These are phyloP conservation scores for Rhododendron ferrugineum DNA, from an alignment of 148 eudicot species.

Conservation along the genomic window DNA sequence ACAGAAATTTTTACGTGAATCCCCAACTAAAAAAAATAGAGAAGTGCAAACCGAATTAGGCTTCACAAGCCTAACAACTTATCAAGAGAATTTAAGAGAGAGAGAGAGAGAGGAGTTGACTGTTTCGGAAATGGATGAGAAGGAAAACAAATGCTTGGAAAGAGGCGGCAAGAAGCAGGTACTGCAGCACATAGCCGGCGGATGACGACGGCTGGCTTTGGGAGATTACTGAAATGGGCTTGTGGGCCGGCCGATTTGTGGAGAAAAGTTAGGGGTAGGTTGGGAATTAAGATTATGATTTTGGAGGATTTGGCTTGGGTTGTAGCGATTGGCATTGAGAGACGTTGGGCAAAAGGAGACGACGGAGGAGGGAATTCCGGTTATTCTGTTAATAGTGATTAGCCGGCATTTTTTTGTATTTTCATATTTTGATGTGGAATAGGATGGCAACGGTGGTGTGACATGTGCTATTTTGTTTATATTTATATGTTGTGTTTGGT, in stretches of 20 bases:
- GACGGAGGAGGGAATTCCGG: not conserved
- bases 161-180: conserved; percentile 33
- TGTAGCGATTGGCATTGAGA: conserved; percentile 1
- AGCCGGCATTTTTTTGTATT: not conserved
- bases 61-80: not conserved
- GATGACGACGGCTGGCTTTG: not conserved
- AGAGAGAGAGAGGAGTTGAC: not conserved
- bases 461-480: not conserved
- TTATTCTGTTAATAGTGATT: not conserved
- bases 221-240: conserved; percentile 11
- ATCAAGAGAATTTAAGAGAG: not conserved
- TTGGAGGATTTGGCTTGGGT: not conserved
- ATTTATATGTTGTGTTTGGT: not conserved
- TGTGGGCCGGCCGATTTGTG: not conserved
- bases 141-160: conserved; percentile 28
- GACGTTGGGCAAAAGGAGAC: not conserved
- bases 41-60: not conserved
- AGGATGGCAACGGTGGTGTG: not conserved
- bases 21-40: not conserved
- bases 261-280: conserved; percentile 10
- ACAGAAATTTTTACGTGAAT: not conserved
- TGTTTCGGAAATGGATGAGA: not conserved
- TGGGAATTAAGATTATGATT: conserved; percentile 2
- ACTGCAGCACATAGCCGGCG: conserved; percentile 18
- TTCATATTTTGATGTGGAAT: not conserved